Evolutionary conservation across 257 asterid genomes (phyloP).

Genomic region (Petunia axillaris): DNA sequence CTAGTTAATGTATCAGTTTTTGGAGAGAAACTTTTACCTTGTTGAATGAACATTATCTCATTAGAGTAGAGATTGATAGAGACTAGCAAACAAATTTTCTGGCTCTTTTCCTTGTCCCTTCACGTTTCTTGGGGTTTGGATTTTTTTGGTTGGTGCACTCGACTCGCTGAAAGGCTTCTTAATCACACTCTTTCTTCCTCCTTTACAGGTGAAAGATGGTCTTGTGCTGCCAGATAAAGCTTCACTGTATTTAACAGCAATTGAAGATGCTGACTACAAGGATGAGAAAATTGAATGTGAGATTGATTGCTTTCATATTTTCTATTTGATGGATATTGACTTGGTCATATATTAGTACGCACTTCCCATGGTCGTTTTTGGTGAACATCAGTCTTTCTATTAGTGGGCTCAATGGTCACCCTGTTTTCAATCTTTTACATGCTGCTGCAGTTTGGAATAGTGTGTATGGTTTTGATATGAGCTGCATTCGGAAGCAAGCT

Average conservation of each 20-base stretch:
- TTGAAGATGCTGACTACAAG: constrained; percentile 97
- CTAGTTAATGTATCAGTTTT: not conserved
- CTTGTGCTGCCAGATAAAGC: constrained; percentile 89
- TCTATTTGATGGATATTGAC: constrained; percentile 26
- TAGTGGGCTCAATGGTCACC: constrained; percentile 3
- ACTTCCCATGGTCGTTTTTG: not conserved
- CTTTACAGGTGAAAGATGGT: constrained; percentile 66
- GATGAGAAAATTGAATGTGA: constrained; percentile 96
- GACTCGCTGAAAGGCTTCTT: not conserved
- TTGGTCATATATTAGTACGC: constrained; percentile 24
- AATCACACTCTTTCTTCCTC: not conserved
- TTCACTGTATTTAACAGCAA: constrained; percentile 79
- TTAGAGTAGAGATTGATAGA: not conserved
- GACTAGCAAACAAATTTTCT: constrained; percentile 3
- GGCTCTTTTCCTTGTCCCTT: not conserved
- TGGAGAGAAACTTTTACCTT: not conserved
- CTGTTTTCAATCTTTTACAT: constrained; percentile 5
- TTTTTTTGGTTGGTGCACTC: not conserved
- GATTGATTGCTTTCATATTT: constrained; percentile 36
- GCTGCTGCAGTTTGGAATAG: constrained; percentile 69
- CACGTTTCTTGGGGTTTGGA: not conserved
- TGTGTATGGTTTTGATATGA: constrained; percentile 95
- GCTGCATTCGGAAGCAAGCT: constrained; percentile 90
- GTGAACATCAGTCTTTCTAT: not conserved
- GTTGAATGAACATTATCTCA: not conserved